Percentiles rank a stretch among this genome's conserved stretches.
phyloP scores from a whole-genome alignment of 192 early-diverging fungal species.

The Ambispora gerdemannii region DNA sequence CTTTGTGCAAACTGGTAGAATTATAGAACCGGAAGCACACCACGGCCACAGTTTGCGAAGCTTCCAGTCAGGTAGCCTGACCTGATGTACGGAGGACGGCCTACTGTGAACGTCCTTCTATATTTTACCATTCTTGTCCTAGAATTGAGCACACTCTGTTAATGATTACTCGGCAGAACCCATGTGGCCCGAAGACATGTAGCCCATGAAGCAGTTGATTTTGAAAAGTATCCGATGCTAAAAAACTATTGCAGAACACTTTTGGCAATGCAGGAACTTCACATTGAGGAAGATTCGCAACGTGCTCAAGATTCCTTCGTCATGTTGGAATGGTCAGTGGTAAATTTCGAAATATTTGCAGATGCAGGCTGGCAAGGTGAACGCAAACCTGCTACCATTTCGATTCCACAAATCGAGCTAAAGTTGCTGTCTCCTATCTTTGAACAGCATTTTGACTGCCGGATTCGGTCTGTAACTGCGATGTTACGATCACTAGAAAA shows the following conservation, averaged over 20 bases:
- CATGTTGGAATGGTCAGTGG: background rate
- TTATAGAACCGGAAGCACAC: constrained; percentile 13
- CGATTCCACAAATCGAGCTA: constrained; percentile 5
- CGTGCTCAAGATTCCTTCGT: background rate
- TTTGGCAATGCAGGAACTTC: constrained; percentile 1
- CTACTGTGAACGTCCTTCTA: constrained; percentile 11
- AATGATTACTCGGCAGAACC: background rate
- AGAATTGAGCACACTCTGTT: background rate
- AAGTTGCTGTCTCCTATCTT: constrained; percentile 17
- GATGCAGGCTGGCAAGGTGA: constrained; percentile 15
- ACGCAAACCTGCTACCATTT: background rate
- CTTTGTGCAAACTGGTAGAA: background rate
- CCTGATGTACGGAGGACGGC: background rate
- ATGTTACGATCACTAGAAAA: constrained; percentile 18
- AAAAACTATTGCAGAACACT: background rate
- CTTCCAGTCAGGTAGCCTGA: constrained; percentile 1
- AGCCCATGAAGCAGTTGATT: too few species aligned
- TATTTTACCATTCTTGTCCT: background rate
- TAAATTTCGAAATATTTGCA: background rate
- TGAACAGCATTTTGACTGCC: constrained; percentile 7
- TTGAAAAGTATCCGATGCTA: background rate
- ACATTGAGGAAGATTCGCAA: background rate
- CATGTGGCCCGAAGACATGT: too few species aligned
- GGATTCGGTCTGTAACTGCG: constrained; percentile 9
- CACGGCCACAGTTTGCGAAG: background rate